Base-by-base conservation (phyloP, 441 rosid genomes). In the Bruguiera hainesii region DNA sequence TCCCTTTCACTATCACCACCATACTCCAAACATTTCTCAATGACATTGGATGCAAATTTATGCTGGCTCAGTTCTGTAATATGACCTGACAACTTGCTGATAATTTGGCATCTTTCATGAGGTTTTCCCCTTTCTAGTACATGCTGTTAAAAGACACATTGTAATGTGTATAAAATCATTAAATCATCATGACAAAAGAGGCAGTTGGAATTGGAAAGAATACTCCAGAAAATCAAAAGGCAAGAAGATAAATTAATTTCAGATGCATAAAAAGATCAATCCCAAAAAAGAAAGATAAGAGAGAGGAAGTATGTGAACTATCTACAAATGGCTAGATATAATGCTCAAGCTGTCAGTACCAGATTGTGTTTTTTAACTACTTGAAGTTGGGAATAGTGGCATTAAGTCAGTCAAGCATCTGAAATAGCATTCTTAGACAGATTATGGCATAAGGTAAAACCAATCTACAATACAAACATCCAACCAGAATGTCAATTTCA, bases 11-110 rank as follows among this genome's bases (percentile, higher is more conserved):
- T 58, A 20, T 70, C 60, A 75, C 79, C 81, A 62, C 90, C 86
- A 74, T 80, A 60, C 70, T 79, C 86, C 73, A 88, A 73, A 66
- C 93, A 88, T 76, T 88, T 88, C 74, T 88, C 93, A 62, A 88
- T 71, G 52, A 88, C 93, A 76, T 88, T 88, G 51, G 93, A 88
- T 30, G 89, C 93, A 76, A 83, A 87, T 72, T 87, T 87, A 52
- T 87, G 89, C 75, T 82, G 85, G 74, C 93, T 87, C 75, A 85
- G 80, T 63, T 80, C 84, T 56, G 83, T 81, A 7, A 88, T 75
- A 76, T 81, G 78, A 61, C 93, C 93, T 3, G 81, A 69, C 60
- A 88, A 61, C 76, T 85, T 86, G 69, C 81, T 66, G 60, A 85
- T 83, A 30, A 88, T 88, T 70, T 78, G 80, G 75, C 74, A 74